phyloP scores from a whole-genome alignment of 805 yeast species.

The Jamesozyma lodderae region DNA sequence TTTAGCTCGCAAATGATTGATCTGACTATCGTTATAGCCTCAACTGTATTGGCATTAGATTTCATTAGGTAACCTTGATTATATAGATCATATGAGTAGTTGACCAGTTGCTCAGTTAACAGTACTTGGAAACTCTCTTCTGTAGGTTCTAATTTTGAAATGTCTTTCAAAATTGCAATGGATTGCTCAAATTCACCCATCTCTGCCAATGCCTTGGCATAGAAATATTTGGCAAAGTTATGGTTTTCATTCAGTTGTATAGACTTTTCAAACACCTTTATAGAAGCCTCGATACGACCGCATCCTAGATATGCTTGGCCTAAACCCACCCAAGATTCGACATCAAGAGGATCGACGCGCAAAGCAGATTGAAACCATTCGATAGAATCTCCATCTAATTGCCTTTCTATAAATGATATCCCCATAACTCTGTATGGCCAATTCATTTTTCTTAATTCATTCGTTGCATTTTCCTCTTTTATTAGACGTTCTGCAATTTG shows the following conservation, averaged over 20 bases:
- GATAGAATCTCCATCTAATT: slow-evolving; percentile 69
- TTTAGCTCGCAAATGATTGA: slow-evolving; percentile 11
- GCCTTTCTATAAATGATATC: slow-evolving; percentile 59
- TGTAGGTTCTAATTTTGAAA: slow-evolving; percentile 37
- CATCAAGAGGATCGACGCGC: slow-evolving; percentile 55
- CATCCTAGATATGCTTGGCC: slow-evolving; percentile 89
- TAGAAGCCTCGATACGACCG: slow-evolving; percentile 81
- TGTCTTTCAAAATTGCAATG: slow-evolving; percentile 35
- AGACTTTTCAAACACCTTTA: slow-evolving; percentile 69
- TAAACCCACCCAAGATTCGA: slow-evolving; percentile 85
- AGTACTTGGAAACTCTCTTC: slow-evolving; percentile 46
- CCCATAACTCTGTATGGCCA: slow-evolving; percentile 94
- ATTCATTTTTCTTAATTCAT: slow-evolving; percentile 38
- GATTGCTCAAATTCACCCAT: slow-evolving; percentile 62
- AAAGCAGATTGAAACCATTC: slow-evolving; percentile 84
- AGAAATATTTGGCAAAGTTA: slow-evolving; percentile 57
- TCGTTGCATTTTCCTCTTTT: slow-evolving; percentile 50
- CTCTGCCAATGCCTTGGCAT: slow-evolving; percentile 55
- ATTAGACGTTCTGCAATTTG: slow-evolving; percentile 59
- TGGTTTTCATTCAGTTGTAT: slow-evolving; percentile 42
- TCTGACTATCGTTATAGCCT: slow-evolving; percentile 35
- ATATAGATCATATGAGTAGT: slow-evolving; percentile 44
- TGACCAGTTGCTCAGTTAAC: slow-evolving; percentile 47
- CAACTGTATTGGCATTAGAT: slow-evolving; percentile 41
- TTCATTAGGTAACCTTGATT: slow-evolving; percentile 58